Conservation (phyloP, 2,329 filamentous ascomycete species). For the Fusarium pseudograminearum region DNA sequence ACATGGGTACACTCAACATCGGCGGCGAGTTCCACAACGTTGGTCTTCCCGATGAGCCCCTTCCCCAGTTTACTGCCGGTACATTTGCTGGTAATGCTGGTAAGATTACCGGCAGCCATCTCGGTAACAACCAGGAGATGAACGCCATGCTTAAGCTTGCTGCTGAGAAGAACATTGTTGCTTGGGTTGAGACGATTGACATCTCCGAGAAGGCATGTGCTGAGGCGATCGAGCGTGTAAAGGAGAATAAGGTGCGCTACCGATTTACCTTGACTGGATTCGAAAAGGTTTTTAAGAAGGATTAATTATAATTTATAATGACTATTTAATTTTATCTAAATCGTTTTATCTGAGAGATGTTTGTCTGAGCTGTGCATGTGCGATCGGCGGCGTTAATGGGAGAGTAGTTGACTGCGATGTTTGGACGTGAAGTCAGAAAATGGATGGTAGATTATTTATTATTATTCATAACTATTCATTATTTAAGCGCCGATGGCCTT, state of each 20-base stretch:
- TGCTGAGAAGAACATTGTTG: constrained; percentile 65
- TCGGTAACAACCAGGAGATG: constrained; percentile 72
- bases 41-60: constrained; percentile 65
- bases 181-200: constrained; percentile 71
- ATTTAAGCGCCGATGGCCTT: constrained; percentile 56
- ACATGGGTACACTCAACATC: constrained; percentile 64
- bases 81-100: constrained; percentile 63
- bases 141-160: constrained; percentile 68
- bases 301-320: constrained; percentile 2
- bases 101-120: constrained; percentile 66
- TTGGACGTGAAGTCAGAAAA: background rate
- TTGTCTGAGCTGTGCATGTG: background rate
- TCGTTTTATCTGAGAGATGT: background rate
- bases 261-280: constrained; percentile 77
- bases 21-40: constrained; percentile 69
- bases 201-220: constrained; percentile 76
- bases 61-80: constrained; percentile 57
- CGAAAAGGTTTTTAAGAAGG: constrained; percentile 70
- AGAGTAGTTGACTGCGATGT: too few relatives aligned
- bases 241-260: constrained; percentile 78
- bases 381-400: background rate
- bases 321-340: background rate
- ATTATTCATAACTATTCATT: constrained; percentile 15
- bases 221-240: constrained; percentile 76
- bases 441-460: background rate